Percentiles rank a stretch among this genome's conserved stretches.
phyloP scores from a whole-genome alignment of 768 basidiomycete species.

The Erythrobasidium yunnanense region DNA sequence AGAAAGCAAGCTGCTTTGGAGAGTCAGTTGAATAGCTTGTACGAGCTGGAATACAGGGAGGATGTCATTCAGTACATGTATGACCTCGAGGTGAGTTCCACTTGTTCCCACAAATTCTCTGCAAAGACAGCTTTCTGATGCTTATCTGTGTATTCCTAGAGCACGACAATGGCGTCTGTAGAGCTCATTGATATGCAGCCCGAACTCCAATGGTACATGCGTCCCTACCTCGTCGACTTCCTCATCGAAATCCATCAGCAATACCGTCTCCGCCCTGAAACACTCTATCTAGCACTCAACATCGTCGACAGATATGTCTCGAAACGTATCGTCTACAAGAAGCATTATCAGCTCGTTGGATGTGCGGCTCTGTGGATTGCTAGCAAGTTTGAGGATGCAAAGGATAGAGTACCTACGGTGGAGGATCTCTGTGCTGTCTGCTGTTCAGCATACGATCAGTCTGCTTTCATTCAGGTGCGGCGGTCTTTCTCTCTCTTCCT shows the following conservation, averaged over 20 bases:
- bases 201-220: constrained; percentile 99
- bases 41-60: constrained; percentile 90
- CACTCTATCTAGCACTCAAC: constrained; percentile 94
- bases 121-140: not conserved
- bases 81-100: constrained; percentile 87
- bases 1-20: constrained; percentile 48
- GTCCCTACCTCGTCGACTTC: constrained; percentile 95
- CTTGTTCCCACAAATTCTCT: not conserved
- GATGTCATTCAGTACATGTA: constrained; percentile 92
- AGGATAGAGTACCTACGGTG: constrained; percentile 92
- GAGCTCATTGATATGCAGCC: constrained; percentile 98
- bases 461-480: constrained; percentile 65
- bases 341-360: constrained; percentile 97
- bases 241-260: constrained; percentile 97
- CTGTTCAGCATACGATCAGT: constrained; percentile 91
- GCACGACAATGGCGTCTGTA: constrained; percentile 80
- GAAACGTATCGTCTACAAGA: constrained; percentile 94
- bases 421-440: constrained; percentile 90
- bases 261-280: constrained; percentile 94
- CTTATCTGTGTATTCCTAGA: constrained; percentile 24
- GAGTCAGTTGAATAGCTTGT: constrained; percentile 58
- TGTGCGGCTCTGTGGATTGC: constrained; percentile 99
- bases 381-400: constrained; percentile 97
- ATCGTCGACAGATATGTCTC: constrained; percentile 99
- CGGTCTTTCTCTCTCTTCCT: not conserved